A percentile compares a stretch with the other conserved stretches of the same genome.
phyloP scores from a whole-genome alignment of 257 asterid species.

The Mentha longifolia region DNA sequence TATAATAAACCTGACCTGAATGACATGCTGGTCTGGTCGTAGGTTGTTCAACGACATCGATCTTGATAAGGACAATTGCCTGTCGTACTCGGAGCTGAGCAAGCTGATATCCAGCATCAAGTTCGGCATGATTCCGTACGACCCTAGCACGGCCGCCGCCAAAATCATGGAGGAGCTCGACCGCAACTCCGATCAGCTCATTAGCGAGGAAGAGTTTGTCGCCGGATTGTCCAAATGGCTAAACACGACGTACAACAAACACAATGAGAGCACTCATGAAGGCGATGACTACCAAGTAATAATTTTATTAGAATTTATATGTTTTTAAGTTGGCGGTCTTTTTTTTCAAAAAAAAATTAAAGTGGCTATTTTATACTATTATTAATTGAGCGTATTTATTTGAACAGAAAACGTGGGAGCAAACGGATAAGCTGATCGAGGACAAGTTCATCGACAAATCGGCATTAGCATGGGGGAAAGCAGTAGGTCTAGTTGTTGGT shows the following conservation, averaged over 20 bases:
- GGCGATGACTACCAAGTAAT: constrained; percentile 49
- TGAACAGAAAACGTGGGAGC: constrained; percentile 63
- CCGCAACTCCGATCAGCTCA: constrained; percentile 41
- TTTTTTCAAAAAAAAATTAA: too few relatives aligned
- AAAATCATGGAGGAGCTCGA: constrained; percentile 61
- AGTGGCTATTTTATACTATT: too few relatives aligned
- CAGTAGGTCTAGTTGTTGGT: constrained; percentile 43
- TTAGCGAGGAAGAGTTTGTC: constrained; percentile 54
- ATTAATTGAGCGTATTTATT: too few relatives aligned
- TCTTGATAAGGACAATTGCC: constrained; percentile 44
- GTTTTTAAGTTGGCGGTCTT: too few relatives aligned
- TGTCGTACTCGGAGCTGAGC: constrained; percentile 52
- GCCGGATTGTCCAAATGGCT: constrained; percentile 52
- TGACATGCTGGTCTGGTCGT: background rate
- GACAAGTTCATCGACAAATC: constrained; percentile 49
- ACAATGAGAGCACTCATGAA: constrained; percentile 31
- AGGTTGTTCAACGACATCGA: constrained; percentile 57
- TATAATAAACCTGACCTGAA: too few relatives aligned
- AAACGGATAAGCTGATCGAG: constrained; percentile 51
- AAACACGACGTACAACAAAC: constrained; percentile 22
- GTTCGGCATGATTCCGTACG: constrained; percentile 41
- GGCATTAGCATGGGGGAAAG: constrained; percentile 54
- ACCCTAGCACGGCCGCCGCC: constrained; percentile 45
- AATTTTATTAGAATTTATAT: too few relatives aligned
- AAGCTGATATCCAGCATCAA: constrained; percentile 43